phyloP scores from a whole-genome alignment of 1,284 basidiomycete species.

The Schizophyllum amplum region DNA sequence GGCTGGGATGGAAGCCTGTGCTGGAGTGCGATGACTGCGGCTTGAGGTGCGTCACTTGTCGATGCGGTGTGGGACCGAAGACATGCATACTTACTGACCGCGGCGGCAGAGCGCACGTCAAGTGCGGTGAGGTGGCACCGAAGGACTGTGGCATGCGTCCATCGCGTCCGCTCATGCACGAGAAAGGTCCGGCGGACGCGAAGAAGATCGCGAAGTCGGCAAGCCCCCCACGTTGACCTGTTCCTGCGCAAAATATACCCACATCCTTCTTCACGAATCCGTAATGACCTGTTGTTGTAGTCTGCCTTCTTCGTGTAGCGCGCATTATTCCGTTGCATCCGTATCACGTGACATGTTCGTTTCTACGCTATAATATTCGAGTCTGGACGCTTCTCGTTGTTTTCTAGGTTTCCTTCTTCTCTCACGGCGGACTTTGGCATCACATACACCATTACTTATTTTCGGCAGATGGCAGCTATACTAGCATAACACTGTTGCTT shows the following conservation, averaged over 20 bases:
- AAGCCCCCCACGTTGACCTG: neutral
- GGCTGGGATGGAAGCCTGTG: slow-evolving; percentile 78
- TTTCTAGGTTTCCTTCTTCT: neutral
- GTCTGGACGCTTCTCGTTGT: neutral
- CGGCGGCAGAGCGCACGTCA: slow-evolving; percentile 60
- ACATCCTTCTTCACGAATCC: neutral
- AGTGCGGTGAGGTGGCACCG: slow-evolving; percentile 76
- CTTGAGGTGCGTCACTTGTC: slow-evolving; percentile 37
- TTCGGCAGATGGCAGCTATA: neutral
- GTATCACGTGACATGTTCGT: no score
- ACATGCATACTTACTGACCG: slow-evolving; percentile 8
- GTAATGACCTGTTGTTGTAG: neutral
- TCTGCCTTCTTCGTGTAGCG: neutral
- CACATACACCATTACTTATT: neutral
- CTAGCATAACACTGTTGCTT: neutral
- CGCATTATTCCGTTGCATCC: no score
- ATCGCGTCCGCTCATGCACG: neutral
- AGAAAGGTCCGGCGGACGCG: no score
- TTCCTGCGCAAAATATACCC: neutral
- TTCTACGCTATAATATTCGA: neutral
- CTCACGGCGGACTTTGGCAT: neutral
- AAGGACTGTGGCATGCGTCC: neutral
- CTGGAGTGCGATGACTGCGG: slow-evolving; percentile 88
- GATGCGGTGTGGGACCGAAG: neutral
- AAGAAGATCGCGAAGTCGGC: neutral